Conservation (phyloP, 1,284 basidiomycete genomes). For the Cystobasidiaceae sp. region DNA sequence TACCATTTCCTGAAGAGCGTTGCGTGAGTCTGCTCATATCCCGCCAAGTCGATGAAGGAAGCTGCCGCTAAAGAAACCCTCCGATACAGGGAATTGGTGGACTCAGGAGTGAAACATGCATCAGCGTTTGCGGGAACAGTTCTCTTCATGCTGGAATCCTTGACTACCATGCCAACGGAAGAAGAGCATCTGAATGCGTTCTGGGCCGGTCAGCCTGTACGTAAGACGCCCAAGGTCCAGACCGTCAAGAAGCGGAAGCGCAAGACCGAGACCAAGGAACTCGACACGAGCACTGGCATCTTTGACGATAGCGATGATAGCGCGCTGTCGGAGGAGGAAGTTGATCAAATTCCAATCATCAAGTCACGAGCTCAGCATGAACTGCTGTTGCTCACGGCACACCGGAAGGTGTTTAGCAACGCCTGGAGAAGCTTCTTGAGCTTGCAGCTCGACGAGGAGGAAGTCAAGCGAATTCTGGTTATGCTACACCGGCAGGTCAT, state of each 20-base stretch:
- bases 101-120: neutral
- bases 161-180: conserved; percentile 76
- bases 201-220: conserved; percentile 61
- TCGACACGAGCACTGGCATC: conserved; percentile 65
- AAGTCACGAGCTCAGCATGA: conserved; percentile 22
- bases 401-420: conserved; percentile 43
- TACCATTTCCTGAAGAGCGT: conserved; percentile 71
- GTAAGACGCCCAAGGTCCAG: conserved; percentile 32
- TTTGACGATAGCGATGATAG: conserved; percentile 59
- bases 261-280: conserved; percentile 44
- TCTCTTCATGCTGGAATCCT: conserved; percentile 66
- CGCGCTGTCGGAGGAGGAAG: conserved; percentile 42
- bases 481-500: conserved; percentile 78
- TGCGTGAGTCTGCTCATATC: conserved; percentile 50
- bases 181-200: conserved; percentile 72
- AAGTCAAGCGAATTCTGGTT: conserved; percentile 60
- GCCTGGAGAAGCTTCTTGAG: conserved; percentile 43
- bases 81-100: conserved; percentile 41
- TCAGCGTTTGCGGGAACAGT: conserved; percentile 55
- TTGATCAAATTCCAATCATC: conserved; percentile 34
- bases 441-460: conserved; percentile 42
- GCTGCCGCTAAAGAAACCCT: conserved; percentile 3
- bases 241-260: conserved; percentile 45
- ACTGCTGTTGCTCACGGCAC: conserved; percentile 30
- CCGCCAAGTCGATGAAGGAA: neutral